phyloP scores from a whole-genome alignment of 192 early-diverging fungal species.

The Coemansia sp. region DNA sequence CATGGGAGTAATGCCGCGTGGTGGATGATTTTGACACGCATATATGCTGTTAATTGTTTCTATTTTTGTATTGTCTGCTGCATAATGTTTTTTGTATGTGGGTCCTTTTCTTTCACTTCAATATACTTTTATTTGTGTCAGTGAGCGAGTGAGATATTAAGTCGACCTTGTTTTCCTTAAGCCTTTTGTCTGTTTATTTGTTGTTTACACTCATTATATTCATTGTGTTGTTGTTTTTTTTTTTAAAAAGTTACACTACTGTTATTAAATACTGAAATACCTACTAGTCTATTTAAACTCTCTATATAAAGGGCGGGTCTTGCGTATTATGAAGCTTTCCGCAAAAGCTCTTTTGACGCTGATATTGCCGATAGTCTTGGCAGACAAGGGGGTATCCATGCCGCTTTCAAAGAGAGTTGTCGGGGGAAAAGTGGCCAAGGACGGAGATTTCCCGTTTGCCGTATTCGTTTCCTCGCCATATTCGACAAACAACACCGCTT shows the following conservation, averaged over 20 bases:
- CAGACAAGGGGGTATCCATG: not conserved
- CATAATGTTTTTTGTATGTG: not conserved
- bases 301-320: not conserved
- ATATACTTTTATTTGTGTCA: not conserved
- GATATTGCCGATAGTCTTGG: not conserved
- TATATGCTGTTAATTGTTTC: not conserved
- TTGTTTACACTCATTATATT: too few species aligned
- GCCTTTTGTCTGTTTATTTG: too few species aligned
- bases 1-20: not conserved
- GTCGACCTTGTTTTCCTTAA: too few species aligned
- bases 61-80: not conserved
- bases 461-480: slow-evolving; percentile 34
- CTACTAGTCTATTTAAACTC: not conserved
- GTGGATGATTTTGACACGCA: not conserved
- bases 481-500: slow-evolving; percentile 33
- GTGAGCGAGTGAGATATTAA: too few species aligned
- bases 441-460: slow-evolving; percentile 34
- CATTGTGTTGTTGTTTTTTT: not conserved
- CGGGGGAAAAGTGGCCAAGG: slow-evolving; percentile 24
- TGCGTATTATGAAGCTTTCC: not conserved
- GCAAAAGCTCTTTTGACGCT: not conserved
- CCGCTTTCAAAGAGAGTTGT: slow-evolving; percentile 24
- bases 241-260: not conserved
- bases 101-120: not conserved
- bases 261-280: too few species aligned